These are phyloP conservation scores for Alloascoidea africana DNA, from an alignment of 805 yeast species.

Conservation along the genomic window DNA sequence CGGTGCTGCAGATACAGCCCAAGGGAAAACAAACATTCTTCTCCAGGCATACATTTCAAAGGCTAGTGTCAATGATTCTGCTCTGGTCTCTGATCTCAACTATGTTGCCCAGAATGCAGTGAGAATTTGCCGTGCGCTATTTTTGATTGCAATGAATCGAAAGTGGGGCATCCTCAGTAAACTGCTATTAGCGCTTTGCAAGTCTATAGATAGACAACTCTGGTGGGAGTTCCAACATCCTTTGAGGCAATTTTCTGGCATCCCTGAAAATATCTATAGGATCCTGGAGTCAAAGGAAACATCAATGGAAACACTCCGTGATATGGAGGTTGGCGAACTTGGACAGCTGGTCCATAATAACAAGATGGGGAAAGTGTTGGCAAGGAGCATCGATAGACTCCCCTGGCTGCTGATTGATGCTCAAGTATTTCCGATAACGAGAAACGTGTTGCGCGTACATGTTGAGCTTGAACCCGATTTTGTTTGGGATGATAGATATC, in stretches of 20 bases:
- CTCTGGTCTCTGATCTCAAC: conserved; percentile 72
- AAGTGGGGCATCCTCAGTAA: conserved; percentile 81
- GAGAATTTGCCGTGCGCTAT: conserved; percentile 83
- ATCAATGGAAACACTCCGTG: conserved; percentile 56
- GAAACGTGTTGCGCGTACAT: conserved; percentile 72
- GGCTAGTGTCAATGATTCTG: conserved; percentile 57
- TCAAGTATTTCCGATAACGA: conserved; percentile 79
- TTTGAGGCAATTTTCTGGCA: conserved; percentile 58
- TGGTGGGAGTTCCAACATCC: conserved; percentile 91
- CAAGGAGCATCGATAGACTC: conserved; percentile 47
- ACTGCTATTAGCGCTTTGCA: conserved; percentile 66
- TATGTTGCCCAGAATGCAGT: conserved; percentile 94
- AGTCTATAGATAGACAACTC: conserved; percentile 65
- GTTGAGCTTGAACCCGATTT: conserved; percentile 61
- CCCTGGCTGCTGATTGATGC: conserved; percentile 67
- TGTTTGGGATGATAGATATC: conserved; percentile 68
- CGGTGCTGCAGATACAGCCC: conserved; percentile 58
- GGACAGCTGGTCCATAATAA: conserved; percentile 84
- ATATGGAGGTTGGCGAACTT: conserved; percentile 57
- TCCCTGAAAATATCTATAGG: conserved; percentile 51
- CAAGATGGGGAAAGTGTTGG: conserved; percentile 52
- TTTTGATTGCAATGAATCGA: conserved; percentile 73
- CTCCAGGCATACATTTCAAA: conserved; percentile 81
- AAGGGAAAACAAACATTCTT: conserved; percentile 76
- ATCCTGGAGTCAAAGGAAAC: conserved; percentile 43